These are phyloP conservation scores for Hysterium pulicare DNA, from an alignment of 2,329 filamentous ascomycete species.

Conservation along the genomic window DNA sequence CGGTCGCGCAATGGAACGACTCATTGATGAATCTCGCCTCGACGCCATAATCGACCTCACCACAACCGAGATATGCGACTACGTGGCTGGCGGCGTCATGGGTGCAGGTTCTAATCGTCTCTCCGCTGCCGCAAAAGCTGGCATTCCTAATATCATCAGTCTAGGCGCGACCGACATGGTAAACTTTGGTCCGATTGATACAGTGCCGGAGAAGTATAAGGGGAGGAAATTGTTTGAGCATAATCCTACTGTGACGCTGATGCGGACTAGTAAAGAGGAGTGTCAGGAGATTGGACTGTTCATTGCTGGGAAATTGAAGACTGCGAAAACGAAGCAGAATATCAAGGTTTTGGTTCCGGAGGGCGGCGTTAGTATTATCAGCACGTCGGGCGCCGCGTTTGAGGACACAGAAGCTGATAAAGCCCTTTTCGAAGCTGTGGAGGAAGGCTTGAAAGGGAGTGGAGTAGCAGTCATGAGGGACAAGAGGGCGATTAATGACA, in stretches of 20 bases:
- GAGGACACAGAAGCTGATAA: conserved; percentile 48
- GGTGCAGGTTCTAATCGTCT: conserved; percentile 57
- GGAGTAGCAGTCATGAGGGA: conserved; percentile 52
- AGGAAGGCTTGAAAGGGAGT: conserved; percentile 46
- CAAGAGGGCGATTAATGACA: conserved; percentile 53
- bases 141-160: conserved; percentile 56
- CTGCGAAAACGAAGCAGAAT: conserved; percentile 36
- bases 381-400: conserved; percentile 53
- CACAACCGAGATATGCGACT: conserved; percentile 65
- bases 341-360: conserved; percentile 59
- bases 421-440: conserved; percentile 48
- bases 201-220: conserved; percentile 55
- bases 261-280: conserved; percentile 61
- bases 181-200: conserved; percentile 59
- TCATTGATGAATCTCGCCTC: conserved; percentile 56
- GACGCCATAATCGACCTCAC: conserved; percentile 69
- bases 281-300: conserved; percentile 53
- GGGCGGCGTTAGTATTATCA: conserved; percentile 61
- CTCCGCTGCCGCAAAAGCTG: conserved; percentile 53
- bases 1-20: conserved; percentile 65
- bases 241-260: conserved; percentile 63
- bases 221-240: conserved; percentile 58
- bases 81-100: conserved; percentile 61
- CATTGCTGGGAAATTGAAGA: conserved; percentile 53
- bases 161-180: conserved; percentile 48